Evolutionary conservation across 1,284 basidiomycete species (phyloP).

Genomic region (Moesziomyces parantarcticus): DNA sequence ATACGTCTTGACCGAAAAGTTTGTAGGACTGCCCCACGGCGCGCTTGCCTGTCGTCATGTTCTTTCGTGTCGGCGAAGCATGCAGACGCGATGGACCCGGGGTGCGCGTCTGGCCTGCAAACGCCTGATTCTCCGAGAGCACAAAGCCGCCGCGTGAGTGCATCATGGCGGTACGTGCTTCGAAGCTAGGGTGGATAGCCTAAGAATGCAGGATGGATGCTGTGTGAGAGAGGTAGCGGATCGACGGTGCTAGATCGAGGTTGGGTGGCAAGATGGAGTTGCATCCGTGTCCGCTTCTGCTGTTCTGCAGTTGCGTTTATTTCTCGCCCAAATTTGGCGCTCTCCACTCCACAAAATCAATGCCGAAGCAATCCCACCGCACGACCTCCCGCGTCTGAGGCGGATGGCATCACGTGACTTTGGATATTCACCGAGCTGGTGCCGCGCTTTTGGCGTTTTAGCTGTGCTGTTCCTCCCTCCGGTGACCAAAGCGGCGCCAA

Average conservation of each 20-base stretch:
- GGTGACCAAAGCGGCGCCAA: no score
- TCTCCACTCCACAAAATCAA: neutral
- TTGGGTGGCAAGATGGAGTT: no score
- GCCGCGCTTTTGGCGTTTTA: no score
- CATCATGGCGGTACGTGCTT: slow-evolving; percentile 24
- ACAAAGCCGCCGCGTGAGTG: slow-evolving; percentile 48
- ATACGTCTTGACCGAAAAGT: slow-evolving; percentile 25
- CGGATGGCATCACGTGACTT: slow-evolving; percentile 25
- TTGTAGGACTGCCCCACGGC: slow-evolving; percentile 26
- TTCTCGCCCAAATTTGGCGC: slow-evolving; percentile 9
- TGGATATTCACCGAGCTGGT: no score
- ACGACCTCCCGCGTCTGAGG: slow-evolving; percentile 27
- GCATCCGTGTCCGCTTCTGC: no score
- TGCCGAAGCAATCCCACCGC: slow-evolving; percentile 15
- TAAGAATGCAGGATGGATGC: no score
- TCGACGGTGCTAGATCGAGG: no score
- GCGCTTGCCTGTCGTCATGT: slow-evolving; percentile 43
- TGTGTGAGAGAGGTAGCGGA: no score
- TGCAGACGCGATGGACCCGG: slow-evolving; percentile 35
- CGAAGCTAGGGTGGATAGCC: no score
- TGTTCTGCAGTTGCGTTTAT: no score
- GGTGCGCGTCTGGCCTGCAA: slow-evolving; percentile 37
- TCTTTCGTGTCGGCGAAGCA: slow-evolving; percentile 39
- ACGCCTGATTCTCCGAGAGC: slow-evolving; percentile 47
- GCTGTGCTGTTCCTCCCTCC: no score